A percentile compares a stretch with the other conserved stretches of the same genome.
Evolutionary conservation across 257 asterid species (phyloP).

Genomic region (Schizonepeta tenuifolia): DNA sequence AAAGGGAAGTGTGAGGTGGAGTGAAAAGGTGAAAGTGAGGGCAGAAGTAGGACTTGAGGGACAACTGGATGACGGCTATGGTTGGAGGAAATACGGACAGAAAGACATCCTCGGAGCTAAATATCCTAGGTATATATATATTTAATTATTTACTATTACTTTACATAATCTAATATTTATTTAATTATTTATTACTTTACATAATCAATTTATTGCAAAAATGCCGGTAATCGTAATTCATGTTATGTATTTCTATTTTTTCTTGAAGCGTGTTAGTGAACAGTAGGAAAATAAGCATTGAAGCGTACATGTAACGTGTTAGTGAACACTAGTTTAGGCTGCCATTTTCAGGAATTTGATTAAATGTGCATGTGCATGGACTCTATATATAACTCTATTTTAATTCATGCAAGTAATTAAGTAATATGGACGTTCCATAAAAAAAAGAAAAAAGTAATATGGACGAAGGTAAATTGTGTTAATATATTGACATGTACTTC

Average conservation of each 20-base stretch:
- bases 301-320: no score
- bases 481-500: no score
- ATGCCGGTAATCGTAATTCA: background rate
- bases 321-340: background rate
- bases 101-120: conserved; percentile 87
- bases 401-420: no score
- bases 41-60: conserved; percentile 60
- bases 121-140: conserved; percentile 75
- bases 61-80: conserved; percentile 66
- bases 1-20: conserved; percentile 54
- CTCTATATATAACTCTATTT: no score
- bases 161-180: no score
- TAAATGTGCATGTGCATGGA: no score
- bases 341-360: background rate
- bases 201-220: background rate
- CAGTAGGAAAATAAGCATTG: no score
- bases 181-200: no score
- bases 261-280: conserved; percentile 5
- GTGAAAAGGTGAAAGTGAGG: conserved; percentile 51
- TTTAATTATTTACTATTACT: no score
- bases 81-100: conserved; percentile 92
- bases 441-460: no score
- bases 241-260: background rate
- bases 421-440: no score
- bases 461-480: no score